Evolutionary conservation across 257 asterid genomes (phyloP).

Genomic region (Solanum arcanum): DNA sequence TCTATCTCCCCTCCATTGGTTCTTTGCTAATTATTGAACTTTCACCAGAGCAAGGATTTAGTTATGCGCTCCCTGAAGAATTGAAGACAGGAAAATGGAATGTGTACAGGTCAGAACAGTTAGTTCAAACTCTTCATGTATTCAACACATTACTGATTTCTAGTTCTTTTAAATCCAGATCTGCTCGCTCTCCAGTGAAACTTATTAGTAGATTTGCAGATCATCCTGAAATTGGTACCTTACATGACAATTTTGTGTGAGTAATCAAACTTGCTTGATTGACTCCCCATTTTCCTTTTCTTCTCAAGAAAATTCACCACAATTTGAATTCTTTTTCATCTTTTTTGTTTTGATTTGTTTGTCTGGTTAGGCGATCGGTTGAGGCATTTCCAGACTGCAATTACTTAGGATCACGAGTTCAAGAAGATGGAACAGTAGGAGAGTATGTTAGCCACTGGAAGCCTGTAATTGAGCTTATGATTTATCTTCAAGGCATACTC

Average conservation of each 20-base stretch:
- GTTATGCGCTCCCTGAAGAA: conserved; percentile 61
- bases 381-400: conserved; percentile 19
- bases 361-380: background rate
- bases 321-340: background rate
- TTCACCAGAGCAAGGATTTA: conserved; percentile 48
- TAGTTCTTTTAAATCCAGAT: conserved; percentile 20
- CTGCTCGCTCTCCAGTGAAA: conserved; percentile 36
- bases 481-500: background rate
- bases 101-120: conserved; percentile 41
- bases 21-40: background rate
- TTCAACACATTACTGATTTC: background rate
- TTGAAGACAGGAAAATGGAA: conserved; percentile 63
- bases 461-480: background rate
- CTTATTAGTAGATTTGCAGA: conserved; percentile 36
- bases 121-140: background rate
- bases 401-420: conserved; percentile 52
- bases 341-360: background rate
- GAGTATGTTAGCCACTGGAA: conserved; percentile 26
- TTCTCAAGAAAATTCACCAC: background rate
- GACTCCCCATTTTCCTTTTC: background rate
- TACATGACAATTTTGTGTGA: conserved; percentile 64
- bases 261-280: background rate
- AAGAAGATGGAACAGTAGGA: conserved; percentile 55
- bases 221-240: conserved; percentile 55
- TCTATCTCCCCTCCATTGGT: background rate